phyloP scores from a whole-genome alignment of 371 early-diverging fungal species.

The Dentiscutata heterogama region DNA sequence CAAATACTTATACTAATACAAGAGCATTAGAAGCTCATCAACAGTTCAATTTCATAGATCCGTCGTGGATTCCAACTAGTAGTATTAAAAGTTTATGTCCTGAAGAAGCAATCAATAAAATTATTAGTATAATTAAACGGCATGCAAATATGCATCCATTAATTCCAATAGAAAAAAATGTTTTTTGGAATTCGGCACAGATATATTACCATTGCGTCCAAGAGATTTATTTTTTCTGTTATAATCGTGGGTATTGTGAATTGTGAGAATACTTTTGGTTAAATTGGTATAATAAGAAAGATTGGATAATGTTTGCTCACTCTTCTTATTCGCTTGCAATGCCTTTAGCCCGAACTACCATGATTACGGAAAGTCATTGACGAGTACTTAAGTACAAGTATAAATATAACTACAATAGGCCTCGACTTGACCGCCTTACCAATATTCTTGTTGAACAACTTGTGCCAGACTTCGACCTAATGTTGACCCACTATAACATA shows the following conservation, averaged over 20 bases:
- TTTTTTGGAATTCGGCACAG: background rate
- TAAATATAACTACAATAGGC: too few species aligned
- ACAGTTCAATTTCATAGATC: constrained; percentile 23
- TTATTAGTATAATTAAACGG: constrained; percentile 20
- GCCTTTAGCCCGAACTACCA: too few species aligned
- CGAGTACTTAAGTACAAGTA: too few species aligned
- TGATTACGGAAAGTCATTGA: too few species aligned
- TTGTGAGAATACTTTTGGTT: background rate
- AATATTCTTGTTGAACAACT: too few species aligned
- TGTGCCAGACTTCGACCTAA: too few species aligned
- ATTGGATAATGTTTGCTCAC: constrained; percentile 1
- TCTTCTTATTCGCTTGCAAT: background rate
- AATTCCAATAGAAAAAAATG: constrained; percentile 9
- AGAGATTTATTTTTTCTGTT: constrained; percentile 10
- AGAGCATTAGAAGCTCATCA: constrained; percentile 9
- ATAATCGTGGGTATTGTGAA: background rate
- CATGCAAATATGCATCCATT: constrained; percentile 19
- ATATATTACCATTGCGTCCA: background rate
- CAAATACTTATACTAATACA: background rate
- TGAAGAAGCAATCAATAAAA: background rate
- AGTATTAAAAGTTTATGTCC: background rate
- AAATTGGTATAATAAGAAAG: constrained; percentile 25
- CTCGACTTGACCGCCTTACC: too few species aligned
- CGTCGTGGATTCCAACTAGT: background rate
- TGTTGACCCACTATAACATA: too few species aligned